phyloP scores from a whole-genome alignment of 139 green algal species.

The Ettlia oleoabundans region DNA sequence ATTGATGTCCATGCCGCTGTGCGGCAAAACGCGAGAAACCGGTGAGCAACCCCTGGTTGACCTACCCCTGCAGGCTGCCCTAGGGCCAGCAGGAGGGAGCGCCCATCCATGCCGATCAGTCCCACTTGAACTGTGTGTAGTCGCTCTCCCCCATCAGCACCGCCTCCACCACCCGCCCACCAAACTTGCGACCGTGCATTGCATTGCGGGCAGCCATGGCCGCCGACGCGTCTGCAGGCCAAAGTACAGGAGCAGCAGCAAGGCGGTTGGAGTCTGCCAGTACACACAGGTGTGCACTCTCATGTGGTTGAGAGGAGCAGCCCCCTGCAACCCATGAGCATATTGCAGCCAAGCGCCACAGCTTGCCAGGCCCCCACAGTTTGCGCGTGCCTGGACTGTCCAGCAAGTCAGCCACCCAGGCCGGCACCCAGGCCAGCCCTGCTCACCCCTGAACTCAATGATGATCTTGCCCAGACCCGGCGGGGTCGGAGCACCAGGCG shows the following conservation, averaged over 20 bases:
- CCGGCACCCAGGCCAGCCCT: not conserved
- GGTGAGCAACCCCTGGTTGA: no score
- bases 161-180: conserved; percentile 76
- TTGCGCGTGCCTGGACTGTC: no score
- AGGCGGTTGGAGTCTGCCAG: no score
- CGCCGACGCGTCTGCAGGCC: conserved; percentile 46
- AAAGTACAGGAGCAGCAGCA: not conserved
- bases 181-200: conserved; percentile 90
- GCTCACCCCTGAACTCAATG: conserved; percentile 70
- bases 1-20: no score
- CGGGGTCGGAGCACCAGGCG: conserved; percentile 47
- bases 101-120: not conserved
- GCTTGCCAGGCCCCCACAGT: no score
- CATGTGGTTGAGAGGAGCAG: no score
- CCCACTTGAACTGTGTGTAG: conserved; percentile 47
- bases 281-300: no score
- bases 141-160: conserved; percentile 77
- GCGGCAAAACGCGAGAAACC: no score
- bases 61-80: no score
- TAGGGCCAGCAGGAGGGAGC: not conserved
- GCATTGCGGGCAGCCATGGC: conserved; percentile 74
- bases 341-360: no score
- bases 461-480: conserved; percentile 82
- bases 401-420: not conserved
- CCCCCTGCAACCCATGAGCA: no score